Conservation (phyloP, 192 early-diverging fungal genomes). For the Coemansia sp. region DNA sequence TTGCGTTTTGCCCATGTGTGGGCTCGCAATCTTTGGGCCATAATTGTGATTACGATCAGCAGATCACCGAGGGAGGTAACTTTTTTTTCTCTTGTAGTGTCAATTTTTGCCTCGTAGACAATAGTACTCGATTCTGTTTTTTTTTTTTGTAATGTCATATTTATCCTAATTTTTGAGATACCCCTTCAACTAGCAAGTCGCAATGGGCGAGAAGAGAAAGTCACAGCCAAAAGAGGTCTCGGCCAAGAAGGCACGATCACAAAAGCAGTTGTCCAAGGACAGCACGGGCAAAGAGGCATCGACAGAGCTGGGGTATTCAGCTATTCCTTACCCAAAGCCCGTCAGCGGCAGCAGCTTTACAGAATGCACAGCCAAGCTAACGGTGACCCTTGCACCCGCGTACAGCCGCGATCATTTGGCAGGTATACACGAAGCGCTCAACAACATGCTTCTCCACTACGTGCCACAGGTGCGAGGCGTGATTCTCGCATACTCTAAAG, state of each 20-base stretch:
- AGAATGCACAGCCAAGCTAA: slow-evolving; percentile 36
- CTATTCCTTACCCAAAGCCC: slow-evolving; percentile 34
- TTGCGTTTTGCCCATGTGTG: not conserved
- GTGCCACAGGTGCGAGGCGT: slow-evolving; percentile 86
- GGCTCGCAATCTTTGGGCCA: not conserved
- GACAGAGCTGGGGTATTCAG: not conserved
- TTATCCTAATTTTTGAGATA: not conserved
- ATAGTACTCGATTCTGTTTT: not conserved
- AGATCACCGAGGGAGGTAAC: not conserved
- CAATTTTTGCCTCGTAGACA: not conserved
- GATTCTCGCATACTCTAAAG: slow-evolving; percentile 75
- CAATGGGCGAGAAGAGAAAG: slow-evolving; percentile 52
- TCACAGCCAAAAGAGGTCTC: slow-evolving; percentile 18
- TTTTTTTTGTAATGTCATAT: not conserved
- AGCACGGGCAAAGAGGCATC: slow-evolving; percentile 1
- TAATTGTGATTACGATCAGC: not conserved
- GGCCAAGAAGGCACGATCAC: slow-evolving; percentile 30
- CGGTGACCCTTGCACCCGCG: slow-evolving; percentile 45
- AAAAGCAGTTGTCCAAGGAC: slow-evolving; percentile 20
- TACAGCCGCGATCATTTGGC: slow-evolving; percentile 42
- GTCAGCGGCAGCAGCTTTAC: slow-evolving; percentile 38
- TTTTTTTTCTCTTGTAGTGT: not conserved
- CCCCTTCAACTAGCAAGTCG: not conserved
- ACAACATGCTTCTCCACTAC: slow-evolving; percentile 63
- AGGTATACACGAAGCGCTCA: slow-evolving; percentile 48